Evolutionary conservation across 208 protist species (phyloP).

Genomic region (Trypanosoma avium): DNA sequence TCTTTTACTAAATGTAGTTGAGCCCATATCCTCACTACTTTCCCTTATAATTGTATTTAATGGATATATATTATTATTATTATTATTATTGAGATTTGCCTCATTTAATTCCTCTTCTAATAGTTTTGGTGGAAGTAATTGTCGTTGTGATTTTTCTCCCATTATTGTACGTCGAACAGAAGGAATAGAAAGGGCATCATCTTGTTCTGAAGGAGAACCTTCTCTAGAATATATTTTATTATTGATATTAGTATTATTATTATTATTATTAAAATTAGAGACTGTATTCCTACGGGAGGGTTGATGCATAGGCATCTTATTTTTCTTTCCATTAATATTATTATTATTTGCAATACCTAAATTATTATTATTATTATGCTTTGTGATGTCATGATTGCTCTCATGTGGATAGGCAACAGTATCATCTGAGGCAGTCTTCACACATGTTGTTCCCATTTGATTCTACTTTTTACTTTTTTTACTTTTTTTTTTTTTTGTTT

Average conservation of each 20-base stretch:
- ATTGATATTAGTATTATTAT: neutral
- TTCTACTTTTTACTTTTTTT: no score
- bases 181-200: slow-evolving; percentile 13
- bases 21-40: neutral
- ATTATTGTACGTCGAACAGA: neutral
- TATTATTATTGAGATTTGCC: no score
- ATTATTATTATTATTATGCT: neutral
- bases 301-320: no score
- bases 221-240: neutral
- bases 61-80: no score
- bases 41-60: neutral
- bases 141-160: neutral
- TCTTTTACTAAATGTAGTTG: neutral
- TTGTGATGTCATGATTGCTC: no score
- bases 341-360: neutral
- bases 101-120: neutral
- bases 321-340: neutral
- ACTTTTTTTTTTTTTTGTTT: no score
- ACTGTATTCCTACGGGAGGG: no score
- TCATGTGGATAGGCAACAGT: neutral
- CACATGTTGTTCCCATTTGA: slow-evolving; percentile 24
- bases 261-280: neutral
- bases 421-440: neutral
- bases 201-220: neutral
- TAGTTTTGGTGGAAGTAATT: neutral